Percentiles rank a stretch among this genome's conserved stretches.
Conservation (phyloP, 2,329 filamentous ascomycete species). For the Diplodia intermedia region DNA sequence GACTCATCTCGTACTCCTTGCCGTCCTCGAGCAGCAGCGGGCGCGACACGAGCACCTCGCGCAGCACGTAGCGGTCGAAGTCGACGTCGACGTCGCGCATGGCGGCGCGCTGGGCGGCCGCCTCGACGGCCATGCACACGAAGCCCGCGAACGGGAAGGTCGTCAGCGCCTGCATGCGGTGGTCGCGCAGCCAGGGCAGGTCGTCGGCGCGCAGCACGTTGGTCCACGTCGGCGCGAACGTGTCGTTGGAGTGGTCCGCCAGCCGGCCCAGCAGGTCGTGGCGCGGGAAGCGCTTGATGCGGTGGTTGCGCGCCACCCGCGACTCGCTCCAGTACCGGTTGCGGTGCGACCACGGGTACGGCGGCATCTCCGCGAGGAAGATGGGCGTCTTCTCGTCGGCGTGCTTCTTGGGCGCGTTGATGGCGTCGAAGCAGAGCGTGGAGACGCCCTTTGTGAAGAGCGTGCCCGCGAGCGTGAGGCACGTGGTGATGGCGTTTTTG, state of each 20-base stretch:
- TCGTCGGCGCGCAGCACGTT: slow-evolving; percentile 38
- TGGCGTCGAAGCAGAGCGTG: slow-evolving; percentile 37
- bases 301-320: slow-evolving; percentile 28
- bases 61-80: slow-evolving; percentile 20
- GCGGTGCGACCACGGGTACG: slow-evolving; percentile 41
- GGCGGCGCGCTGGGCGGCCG: slow-evolving; percentile 14
- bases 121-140: slow-evolving; percentile 44
- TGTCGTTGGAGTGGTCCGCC: slow-evolving; percentile 37
- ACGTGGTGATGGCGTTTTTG: slow-evolving; percentile 13
- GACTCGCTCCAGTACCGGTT: slow-evolving; percentile 36
- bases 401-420: slow-evolving; percentile 37
- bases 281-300: slow-evolving; percentile 29
- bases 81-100: not conserved
- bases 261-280: slow-evolving; percentile 41
- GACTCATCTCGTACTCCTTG: slow-evolving; percentile 4
- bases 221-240: slow-evolving; percentile 35
- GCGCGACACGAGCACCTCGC: slow-evolving; percentile 10
- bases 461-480: slow-evolving; percentile 36
- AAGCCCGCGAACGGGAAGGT: slow-evolving; percentile 45
- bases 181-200: slow-evolving; percentile 39
- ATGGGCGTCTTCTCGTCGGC: slow-evolving; percentile 22
- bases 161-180: slow-evolving; percentile 39
- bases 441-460: slow-evolving; percentile 35
- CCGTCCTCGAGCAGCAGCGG: slow-evolving; percentile 30
- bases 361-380: slow-evolving; percentile 37